These are phyloP conservation scores for Pythium brachiatum DNA, from an alignment of 352 stramenopile genomes.

Conservation along the genomic window DNA sequence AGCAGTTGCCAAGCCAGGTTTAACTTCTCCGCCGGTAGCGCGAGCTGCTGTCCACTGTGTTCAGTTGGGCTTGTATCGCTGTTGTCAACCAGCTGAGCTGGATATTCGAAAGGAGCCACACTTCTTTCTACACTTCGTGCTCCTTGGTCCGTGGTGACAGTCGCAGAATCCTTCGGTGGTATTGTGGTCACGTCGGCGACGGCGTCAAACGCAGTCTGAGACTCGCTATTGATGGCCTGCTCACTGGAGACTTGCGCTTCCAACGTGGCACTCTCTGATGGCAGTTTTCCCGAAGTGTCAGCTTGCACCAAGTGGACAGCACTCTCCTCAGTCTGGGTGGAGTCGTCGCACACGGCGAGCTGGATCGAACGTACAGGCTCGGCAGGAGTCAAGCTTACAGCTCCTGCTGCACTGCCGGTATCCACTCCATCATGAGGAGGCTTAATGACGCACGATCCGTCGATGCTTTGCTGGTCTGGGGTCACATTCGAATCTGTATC, in stretches of 20 bases:
- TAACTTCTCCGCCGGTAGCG: conserved; percentile 31
- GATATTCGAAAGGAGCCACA: too few relatives aligned
- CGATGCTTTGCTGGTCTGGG: neutral
- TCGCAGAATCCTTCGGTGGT: too few relatives aligned
- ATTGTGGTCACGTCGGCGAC: neutral
- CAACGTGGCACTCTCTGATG: neutral
- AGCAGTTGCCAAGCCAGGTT: conserved; percentile 37
- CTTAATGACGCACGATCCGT: too few relatives aligned
- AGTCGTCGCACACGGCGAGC: neutral
- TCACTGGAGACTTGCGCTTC: neutral
- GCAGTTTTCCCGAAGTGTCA: neutral
- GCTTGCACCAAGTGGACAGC: too few relatives aligned
- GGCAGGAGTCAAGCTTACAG: neutral
- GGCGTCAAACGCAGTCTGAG: neutral
- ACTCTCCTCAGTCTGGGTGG: neutral
- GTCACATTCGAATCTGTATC: too few relatives aligned
- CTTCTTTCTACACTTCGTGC: too few relatives aligned
- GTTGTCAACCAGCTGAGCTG: neutral
- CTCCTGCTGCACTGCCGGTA: neutral
- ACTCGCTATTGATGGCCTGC: neutral
- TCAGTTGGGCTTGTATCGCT: neutral
- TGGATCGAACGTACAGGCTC: neutral
- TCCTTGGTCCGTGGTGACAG: neutral
- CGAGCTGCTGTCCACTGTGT: neutral
- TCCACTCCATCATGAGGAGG: too few relatives aligned